Percentiles rank a stretch among this genome's conserved stretches.
phyloP scores from a whole-genome alignment of 2,329 filamentous ascomycete genomes.

The Colletotrichum agaves region DNA sequence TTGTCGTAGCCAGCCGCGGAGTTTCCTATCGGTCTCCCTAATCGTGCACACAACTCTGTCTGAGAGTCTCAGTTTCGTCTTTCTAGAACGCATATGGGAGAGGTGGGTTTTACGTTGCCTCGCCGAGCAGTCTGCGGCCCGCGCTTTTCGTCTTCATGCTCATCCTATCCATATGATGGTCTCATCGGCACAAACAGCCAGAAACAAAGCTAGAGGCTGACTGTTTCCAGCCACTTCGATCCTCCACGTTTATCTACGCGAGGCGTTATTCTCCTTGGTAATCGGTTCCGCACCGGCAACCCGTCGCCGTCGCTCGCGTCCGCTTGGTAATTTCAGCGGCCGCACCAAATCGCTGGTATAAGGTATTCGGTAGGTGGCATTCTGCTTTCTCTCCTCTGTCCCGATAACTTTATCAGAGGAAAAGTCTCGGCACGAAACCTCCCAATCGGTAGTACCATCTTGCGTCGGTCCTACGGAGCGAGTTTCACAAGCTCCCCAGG shows the following conservation, averaged over 20 bases:
- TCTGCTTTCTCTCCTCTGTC: conserved; percentile 31
- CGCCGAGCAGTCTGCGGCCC: background rate
- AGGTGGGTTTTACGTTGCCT: conserved; percentile 28
- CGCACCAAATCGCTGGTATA: conserved; percentile 16
- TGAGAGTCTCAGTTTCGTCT: background rate
- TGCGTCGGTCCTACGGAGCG: conserved; percentile 46
- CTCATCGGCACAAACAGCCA: conserved; percentile 19
- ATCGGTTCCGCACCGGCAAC: background rate
- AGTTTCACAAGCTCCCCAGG: conserved; percentile 41
- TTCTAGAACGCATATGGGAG: background rate
- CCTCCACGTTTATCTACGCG: conserved; percentile 10
- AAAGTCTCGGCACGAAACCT: conserved; percentile 44
- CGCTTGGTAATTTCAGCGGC: conserved; percentile 6
- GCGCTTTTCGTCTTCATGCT: conserved; percentile 12
- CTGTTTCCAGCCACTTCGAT: conserved; percentile 15
- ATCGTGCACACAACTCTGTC: background rate
- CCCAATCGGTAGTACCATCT: conserved; percentile 41
- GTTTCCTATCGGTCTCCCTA: background rate
- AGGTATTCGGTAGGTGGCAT: conserved; percentile 24
- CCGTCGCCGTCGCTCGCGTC: background rate
- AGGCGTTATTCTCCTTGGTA: background rate
- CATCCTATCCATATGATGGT: conserved; percentile 8
- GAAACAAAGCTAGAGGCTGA: conserved; percentile 14
- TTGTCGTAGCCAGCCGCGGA: conserved; percentile 4
- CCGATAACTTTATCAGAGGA: conserved; percentile 38